phyloP scores from a whole-genome alignment of 768 basidiomycete genomes.

The Cyclocybe aegerita region DNA sequence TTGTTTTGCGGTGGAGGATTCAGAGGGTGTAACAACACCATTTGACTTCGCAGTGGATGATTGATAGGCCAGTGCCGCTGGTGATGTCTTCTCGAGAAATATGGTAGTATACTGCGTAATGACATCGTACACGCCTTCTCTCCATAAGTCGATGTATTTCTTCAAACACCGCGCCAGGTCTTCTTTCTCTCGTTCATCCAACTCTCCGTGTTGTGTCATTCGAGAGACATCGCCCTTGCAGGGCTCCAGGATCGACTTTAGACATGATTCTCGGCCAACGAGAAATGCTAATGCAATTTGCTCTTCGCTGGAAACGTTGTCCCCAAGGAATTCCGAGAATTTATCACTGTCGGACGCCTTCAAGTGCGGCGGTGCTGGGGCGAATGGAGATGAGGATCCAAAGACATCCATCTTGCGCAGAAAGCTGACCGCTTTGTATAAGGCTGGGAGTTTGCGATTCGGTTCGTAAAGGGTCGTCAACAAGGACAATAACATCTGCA shows the following conservation, averaged over 20 bases:
- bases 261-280: conserved; percentile 60
- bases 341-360: conserved; percentile 19
- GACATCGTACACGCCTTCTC: conserved; percentile 91
- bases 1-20: conserved; percentile 8
- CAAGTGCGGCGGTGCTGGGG: conserved; percentile 17
- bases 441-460: conserved; percentile 77
- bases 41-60: conserved; percentile 17
- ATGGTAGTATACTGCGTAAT: conserved; percentile 88
- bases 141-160: conserved; percentile 86
- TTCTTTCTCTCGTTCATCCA: conserved; percentile 61
- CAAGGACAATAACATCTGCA: conserved; percentile 76
- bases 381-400: conserved; percentile 28
- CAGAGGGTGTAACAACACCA: conserved; percentile 14
- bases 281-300: conserved; percentile 89
- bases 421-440: conserved; percentile 90
- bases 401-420: conserved; percentile 80
- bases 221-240: conserved; percentile 46
- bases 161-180: conserved; percentile 79
- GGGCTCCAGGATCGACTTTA: conserved; percentile 56
- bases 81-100: conserved; percentile 66
- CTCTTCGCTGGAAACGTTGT: conserved; percentile 50
- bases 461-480: conserved; percentile 79
- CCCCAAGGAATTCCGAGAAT: conserved; percentile 23
- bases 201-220: conserved; percentile 32
- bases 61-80: conserved; percentile 8